Evolutionary conservation across 1,284 basidiomycete species (phyloP), one percentile per base, ranked within the genome.

Genomic region (Coriolopsis trogii): DNA sequence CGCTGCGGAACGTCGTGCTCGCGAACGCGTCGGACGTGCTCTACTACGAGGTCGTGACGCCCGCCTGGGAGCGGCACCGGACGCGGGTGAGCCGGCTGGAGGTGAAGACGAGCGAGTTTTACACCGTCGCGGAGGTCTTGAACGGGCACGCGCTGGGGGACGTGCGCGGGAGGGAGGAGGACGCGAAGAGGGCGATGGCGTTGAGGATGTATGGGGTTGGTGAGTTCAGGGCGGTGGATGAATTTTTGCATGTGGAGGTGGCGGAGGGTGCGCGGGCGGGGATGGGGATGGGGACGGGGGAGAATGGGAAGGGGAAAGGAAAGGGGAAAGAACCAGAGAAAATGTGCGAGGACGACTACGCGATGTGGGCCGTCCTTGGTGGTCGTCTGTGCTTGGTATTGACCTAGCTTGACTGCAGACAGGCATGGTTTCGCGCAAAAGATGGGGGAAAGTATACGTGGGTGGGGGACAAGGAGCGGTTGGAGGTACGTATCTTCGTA

Each of bases 21-120:
- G 67, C 75, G 28, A 74, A 71, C 51, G 61, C 60, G 30, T 64
- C 61, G 40, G 75, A 77, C 55, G 62, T 63, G 52, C 65, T 73
- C 50, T 73, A 73, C 65, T 78, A 72, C 55, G 75, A 75, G 49
- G 59, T 77, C 51, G 64, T 69, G 33, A 77, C 75, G 33, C 74
- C 72, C 6, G 64, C 67, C 39, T 74, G 75, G 74, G 72, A 71
- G 46, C 60, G 67, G 8, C 58, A 68, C 41, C 31, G 64, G 52
- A 77, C 75, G 55, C 70, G 65, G 41, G 63, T 76, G 29, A 64
- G 62, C 41, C 63, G 69, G 49, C 65, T 73, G 29, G 66, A 72
- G 51, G 61, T 65, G 23, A 67, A 70, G 49, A 61, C 59, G n/a
- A 63, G 60, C 21, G 66, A 58, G 54, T 74, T 72, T 49, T 63